phyloP scores from a whole-genome alignment of 176 grass and related monocot genomes.

The Thalia dealbata region DNA sequence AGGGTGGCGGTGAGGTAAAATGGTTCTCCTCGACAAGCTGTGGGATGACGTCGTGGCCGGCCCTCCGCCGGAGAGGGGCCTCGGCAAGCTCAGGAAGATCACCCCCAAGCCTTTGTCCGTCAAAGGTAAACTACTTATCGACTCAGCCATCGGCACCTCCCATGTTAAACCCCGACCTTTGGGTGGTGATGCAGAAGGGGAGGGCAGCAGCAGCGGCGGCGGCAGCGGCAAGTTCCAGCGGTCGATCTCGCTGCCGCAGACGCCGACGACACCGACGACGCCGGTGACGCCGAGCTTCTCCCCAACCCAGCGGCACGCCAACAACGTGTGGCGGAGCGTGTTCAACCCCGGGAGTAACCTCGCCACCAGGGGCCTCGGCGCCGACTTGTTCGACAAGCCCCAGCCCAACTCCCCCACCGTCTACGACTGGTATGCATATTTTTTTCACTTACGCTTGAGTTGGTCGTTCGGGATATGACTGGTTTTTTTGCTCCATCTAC shows the following conservation, averaged over 20 bases:
- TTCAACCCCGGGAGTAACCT: constrained; percentile 97
- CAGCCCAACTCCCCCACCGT: constrained; percentile 82
- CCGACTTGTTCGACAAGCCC: constrained; percentile 76
- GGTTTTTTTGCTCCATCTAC: not conserved
- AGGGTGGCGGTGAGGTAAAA: not conserved
- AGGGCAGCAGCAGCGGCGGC: constrained; percentile 2
- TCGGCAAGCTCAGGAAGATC: constrained; percentile 64
- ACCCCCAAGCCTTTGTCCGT: constrained; percentile 18
- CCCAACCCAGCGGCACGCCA: constrained; percentile 20
- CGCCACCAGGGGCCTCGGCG: constrained; percentile 55
- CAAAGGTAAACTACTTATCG: not conserved
- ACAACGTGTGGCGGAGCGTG: constrained; percentile 97
- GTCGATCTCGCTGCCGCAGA: constrained; percentile 31
- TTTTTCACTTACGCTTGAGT: too few species aligned
- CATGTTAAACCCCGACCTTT: not conserved
- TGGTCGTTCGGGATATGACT: not conserved
- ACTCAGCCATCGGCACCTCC: not conserved
- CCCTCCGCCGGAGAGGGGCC: constrained; percentile 68
- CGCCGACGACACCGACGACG: constrained; percentile 57
- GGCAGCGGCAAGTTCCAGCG: constrained; percentile 27
- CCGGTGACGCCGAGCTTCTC: constrained; percentile 38
- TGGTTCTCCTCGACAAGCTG: constrained; percentile 59
- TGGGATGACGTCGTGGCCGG: constrained; percentile 93
- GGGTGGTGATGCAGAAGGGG: constrained; percentile 14
- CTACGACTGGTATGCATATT: constrained; percentile 74